Evolutionary conservation across 345 rosid genomes (phyloP), one percentile per base, ranked within the genome.

Genomic region (Iberis pinnata): DNA sequence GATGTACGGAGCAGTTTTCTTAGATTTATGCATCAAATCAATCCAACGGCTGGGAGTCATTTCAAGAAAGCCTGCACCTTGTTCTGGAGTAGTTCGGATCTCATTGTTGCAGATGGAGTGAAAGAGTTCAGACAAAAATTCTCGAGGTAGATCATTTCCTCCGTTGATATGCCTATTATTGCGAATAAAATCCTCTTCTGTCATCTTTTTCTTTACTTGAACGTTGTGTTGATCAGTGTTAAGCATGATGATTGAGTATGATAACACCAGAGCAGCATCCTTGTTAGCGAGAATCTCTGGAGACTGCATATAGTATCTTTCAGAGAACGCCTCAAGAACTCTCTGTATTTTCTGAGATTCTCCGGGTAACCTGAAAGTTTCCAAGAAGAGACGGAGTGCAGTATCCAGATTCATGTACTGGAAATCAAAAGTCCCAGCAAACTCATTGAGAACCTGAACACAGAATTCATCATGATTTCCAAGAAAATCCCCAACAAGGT

Each of bases 41-140:
- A 86, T 92, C 99, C 99, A 92, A 53, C 95, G 99, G 62, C 99
- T 92, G n/a, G 94, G 97, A 45, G 77, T 92, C 99, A 92, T 88
- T 60, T 88, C 99, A 58, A 94, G 88, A 70, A 71, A 88, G 63
- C 85, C 90, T 70, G 72, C 72, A 70, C 95, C 95, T 68, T 88
- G 97, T 52, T 93, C 97, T 58, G 99, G 95, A 61, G 82, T 81
- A 26, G 94, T 93, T 58, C 97, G 93, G 63, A 93, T 88, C 80
- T 93, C 99, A 73, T 93, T 88, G 73, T 83, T 86, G 76, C 95
- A 86, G 64, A 88, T 88, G 26, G 95, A 81, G 67, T 76, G 87
- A 73, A 72, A 93, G 26, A 93, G 78, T 72, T 92, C 96, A 44
- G 86, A 71, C 49, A 92, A 69, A 61, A 79, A 88, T 45, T 92